Base-by-base conservation (phyloP, 768 basidiomycete species). In the Panaeolus cyanescens region DNA sequence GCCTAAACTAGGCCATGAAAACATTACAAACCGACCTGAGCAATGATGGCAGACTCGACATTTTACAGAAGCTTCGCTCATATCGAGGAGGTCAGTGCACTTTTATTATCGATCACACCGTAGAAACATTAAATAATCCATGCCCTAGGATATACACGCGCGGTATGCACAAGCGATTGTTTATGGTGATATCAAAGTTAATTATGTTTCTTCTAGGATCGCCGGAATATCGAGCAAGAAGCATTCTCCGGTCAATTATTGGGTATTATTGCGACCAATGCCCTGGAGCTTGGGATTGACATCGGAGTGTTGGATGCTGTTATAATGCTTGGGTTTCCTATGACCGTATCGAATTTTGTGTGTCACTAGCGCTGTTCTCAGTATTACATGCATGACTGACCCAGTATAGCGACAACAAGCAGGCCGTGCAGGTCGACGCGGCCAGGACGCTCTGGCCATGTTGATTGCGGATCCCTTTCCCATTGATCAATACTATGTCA, bases 271-370 rank as follows among this genome's bases (percentile, higher is more conserved):
- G 91, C 93, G 0, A 96, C 94, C 0, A 96, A 94, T 67, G 94
- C 94, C 0, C 81, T 96, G 12, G 95, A 96, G 72, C 84, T 96
- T 6, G 93, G 93, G 13, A 89, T 95, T n/a, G 93, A 95, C 67
- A 95, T 95, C 33, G 93, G 92, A 15, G 85, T 83, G n/a, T 72
- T 95, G 56, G 95, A 96, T 68, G 92, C 90, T 6, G 94, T 96
- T 39, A 85, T 96, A 59, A 92, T 94, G 84, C 83, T 95, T 30
- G 92, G 92, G 1, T 94, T 96, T 70, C 94, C 94, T 0, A 79
- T 84, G 58, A 85, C 83, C 39, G 75, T 95, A 33, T 89, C 94
- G 0, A 95, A 92, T 65, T 90, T 94, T 60, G 93, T 94, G 60
- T 67, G 85, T 71, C 54, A 42, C 59, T 28, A 22, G 17, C 34